phyloP scores from a whole-genome alignment of 108 stramenopile species.

The Nannochloropsis gaditana region DNA sequence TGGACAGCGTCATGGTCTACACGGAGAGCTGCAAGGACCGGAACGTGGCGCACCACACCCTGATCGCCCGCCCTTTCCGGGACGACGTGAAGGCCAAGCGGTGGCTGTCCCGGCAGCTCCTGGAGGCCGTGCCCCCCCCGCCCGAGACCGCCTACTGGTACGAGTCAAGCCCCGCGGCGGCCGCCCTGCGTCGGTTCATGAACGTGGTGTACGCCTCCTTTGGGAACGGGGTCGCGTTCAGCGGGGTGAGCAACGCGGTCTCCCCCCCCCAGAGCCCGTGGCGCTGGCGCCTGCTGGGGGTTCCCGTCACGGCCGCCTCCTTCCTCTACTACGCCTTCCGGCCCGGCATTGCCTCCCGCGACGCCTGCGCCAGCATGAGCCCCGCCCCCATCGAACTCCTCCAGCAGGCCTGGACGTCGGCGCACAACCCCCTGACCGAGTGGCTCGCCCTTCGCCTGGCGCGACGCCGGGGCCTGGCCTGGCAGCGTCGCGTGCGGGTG shows the following conservation, averaged over 20 bases:
- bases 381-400: background rate
- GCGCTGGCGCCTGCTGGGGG: background rate
- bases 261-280: constrained; percentile 10
- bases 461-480: background rate
- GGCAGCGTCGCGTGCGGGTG: background rate
- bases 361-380: constrained; percentile 13
- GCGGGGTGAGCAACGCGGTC: background rate
- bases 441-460: constrained; percentile 1
- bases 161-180: background rate
- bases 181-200: constrained; percentile 1
- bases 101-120: background rate
- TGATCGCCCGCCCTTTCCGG: background rate
- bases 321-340: background rate
- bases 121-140: background rate
- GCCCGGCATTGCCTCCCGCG: background rate
- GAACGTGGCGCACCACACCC: background rate
- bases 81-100: background rate
- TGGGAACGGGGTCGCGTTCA: background rate
- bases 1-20: background rate
- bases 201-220: constrained; percentile 3
- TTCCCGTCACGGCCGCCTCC: background rate
- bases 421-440: background rate
- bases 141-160: background rate
- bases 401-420: background rate
- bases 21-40: constrained; percentile 1